phyloP scores from a whole-genome alignment of 306 rosid species.

The Prunus mume region DNA sequence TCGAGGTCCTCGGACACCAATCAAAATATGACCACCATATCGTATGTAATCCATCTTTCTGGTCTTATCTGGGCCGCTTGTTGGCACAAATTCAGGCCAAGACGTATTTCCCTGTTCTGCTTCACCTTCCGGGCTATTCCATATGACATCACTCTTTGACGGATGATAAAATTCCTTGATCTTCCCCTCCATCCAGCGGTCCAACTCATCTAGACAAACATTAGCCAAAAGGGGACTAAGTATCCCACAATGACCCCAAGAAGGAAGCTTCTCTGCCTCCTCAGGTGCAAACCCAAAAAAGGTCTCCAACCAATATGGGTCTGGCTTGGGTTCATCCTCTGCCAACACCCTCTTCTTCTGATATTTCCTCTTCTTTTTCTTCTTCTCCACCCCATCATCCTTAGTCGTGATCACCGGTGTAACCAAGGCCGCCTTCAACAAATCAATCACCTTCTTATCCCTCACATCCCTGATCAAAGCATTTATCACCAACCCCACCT shows the following conservation, averaged over 20 bases:
- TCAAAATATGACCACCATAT: slow-evolving; percentile 86
- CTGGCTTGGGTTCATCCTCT: slow-evolving; percentile 96
- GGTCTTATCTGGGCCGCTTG: slow-evolving; percentile 97
- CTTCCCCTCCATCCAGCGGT: slow-evolving; percentile 91
- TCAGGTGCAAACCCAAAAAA: slow-evolving; percentile 92
- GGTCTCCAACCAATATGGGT: slow-evolving; percentile 88
- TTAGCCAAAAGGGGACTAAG: slow-evolving; percentile 83
- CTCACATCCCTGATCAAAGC: slow-evolving; percentile 86
- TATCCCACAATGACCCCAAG: slow-evolving; percentile 93
- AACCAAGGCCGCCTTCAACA: slow-evolving; percentile 68
- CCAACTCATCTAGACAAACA: slow-evolving; percentile 81
- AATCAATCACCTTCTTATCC: slow-evolving; percentile 77
- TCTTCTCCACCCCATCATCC: slow-evolving; percentile 55
- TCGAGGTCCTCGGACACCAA: slow-evolving; percentile 89
- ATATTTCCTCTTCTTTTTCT: slow-evolving; percentile 79
- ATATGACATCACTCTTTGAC: slow-evolving; percentile 93
- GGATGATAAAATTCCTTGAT: slow-evolving; percentile 80
- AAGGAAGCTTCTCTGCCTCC: slow-evolving; percentile 81
- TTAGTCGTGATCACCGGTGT: slow-evolving; percentile 60
- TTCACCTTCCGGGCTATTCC: slow-evolving; percentile 83
- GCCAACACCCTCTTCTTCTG: slow-evolving; percentile 92
- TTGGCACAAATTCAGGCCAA: slow-evolving; percentile 98
- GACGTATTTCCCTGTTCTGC: slow-evolving; percentile 90
- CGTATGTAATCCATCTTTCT: slow-evolving; percentile 85
- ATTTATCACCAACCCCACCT: slow-evolving; percentile 69